A percentile compares a stretch with the other conserved stretches of the same genome.
Evolutionary conservation across 164 flowering plant genomes (phyloP).

Genomic region (Magnolia officinalis): DNA sequence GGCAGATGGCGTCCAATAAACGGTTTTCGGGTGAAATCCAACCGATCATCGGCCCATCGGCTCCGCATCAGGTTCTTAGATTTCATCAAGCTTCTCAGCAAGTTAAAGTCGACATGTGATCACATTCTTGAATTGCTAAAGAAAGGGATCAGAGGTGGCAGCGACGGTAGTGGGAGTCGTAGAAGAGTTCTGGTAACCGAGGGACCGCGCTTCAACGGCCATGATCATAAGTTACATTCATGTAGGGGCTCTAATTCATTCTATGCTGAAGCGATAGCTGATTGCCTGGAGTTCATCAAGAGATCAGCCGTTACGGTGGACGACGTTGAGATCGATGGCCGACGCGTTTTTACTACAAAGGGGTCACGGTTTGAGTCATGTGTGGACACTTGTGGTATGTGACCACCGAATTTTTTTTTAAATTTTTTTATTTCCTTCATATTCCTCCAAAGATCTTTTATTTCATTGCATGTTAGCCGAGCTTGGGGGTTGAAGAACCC

Average conservation of each 20-base stretch:
- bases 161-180: conserved; percentile 6
- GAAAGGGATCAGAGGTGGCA: conserved; percentile 9
- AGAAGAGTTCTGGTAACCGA: background rate
- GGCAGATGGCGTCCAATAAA: conserved; percentile 7
- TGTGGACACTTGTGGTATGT: background rate
- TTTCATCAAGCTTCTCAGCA: conserved; percentile 30
- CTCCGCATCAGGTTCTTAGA: conserved; percentile 31
- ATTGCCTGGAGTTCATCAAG: conserved; percentile 78
- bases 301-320: conserved; percentile 40
- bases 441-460: too few species aligned
- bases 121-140: conserved; percentile 23
- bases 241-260: conserved; percentile 54
- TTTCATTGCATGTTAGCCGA: background rate
- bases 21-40: conserved; percentile 35
- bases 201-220: background rate
- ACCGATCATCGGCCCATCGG: conserved; percentile 34
- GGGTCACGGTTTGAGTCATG: background rate
- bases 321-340: background rate
- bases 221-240: conserved; percentile 23
- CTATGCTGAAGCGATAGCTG: conserved; percentile 73
- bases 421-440: background rate
- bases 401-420: background rate
- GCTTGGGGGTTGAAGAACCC: background rate
- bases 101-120: conserved; percentile 31
- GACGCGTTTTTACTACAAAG: background rate